phyloP scores from a whole-genome alignment of 2,329 filamentous ascomycete genomes.

The Lecanicillium sp. region DNA sequence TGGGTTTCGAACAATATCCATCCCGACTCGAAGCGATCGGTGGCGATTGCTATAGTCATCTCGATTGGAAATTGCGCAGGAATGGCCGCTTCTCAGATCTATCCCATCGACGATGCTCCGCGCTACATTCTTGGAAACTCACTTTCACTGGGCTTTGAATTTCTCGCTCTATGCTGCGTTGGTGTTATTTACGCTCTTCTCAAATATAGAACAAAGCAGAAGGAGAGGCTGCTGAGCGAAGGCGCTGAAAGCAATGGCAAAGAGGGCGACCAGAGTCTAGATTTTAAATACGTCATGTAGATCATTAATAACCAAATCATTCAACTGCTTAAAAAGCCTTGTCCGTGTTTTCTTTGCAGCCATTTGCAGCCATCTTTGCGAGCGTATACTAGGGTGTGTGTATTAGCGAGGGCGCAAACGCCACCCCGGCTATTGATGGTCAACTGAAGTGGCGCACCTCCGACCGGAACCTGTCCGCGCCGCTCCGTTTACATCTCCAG shows the following conservation, averaged over 20 bases:
- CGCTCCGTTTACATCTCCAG: too few relatives aligned
- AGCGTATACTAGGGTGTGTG: too few relatives aligned
- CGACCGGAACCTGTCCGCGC: too few relatives aligned
- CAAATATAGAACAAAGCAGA: conserved; percentile 4
- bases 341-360: too few relatives aligned
- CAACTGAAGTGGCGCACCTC: too few relatives aligned
- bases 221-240: conserved; percentile 4
- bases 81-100: conserved; percentile 23
- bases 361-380: too few relatives aligned
- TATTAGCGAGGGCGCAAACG: too few relatives aligned
- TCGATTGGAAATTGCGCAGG: conserved; percentile 21
- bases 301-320: too few relatives aligned
- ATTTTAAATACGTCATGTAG: conserved; percentile 8
- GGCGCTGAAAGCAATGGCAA: conserved; percentile 5
- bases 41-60: conserved; percentile 20
- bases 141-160: conserved; percentile 4
- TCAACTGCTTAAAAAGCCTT: too few relatives aligned
- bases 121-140: conserved; percentile 15
- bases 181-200: conserved; percentile 4
- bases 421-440: too few relatives aligned
- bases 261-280: conserved; percentile 6
- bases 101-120: conserved; percentile 20
- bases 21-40: conserved; percentile 23
- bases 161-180: conserved; percentile 1
- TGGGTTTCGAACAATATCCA: conserved; percentile 25